Percentiles rank a stretch among this genome's conserved stretches.
These are phyloP conservation scores for Penicillium psychrosexuale DNA, from an alignment of 2,329 filamentous ascomycete genomes.

Conservation along the genomic window DNA sequence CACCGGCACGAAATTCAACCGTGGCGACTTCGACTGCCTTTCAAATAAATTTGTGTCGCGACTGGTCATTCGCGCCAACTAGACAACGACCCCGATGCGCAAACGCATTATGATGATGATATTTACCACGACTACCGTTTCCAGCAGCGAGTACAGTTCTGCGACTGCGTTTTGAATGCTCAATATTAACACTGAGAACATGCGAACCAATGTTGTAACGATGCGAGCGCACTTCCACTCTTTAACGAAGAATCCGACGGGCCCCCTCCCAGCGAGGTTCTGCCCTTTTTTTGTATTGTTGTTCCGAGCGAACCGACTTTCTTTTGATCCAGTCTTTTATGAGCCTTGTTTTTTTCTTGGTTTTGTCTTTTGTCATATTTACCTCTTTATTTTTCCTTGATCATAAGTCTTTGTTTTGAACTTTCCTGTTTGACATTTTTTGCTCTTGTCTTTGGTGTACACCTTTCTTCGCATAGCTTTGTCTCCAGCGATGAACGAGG, in stretches of 20 bases:
- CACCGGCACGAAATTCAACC: conserved; percentile 77
- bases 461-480: conserved; percentile 38
- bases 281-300: conserved; percentile 11
- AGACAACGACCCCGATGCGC: conserved; percentile 31
- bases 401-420: conserved; percentile 23
- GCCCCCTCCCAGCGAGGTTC: conserved; percentile 15
- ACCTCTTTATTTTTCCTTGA: conserved; percentile 25
- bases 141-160: conserved; percentile 17
- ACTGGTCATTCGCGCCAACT: conserved; percentile 93
- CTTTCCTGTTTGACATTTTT: not conserved
- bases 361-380: conserved; percentile 27
- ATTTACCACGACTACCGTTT: conserved; percentile 22
- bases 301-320: conserved; percentile 21
- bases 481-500: conserved; percentile 40
- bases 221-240: conserved; percentile 22
- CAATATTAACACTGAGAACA: conserved; percentile 26
- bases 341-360: conserved; percentile 6
- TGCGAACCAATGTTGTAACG: conserved; percentile 24
- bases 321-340: conserved; percentile 24
- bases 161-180: conserved; percentile 15
- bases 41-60: conserved; percentile 98
- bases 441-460: conserved; percentile 31
- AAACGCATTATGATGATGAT: conserved; percentile 27
- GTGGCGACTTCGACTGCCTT: conserved; percentile 87
- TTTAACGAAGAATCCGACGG: conserved; percentile 13